A percentile compares a stretch with the other conserved stretches of the same genome.
Conservation (phyloP, 805 yeast species). For the Clavispora fructus region DNA sequence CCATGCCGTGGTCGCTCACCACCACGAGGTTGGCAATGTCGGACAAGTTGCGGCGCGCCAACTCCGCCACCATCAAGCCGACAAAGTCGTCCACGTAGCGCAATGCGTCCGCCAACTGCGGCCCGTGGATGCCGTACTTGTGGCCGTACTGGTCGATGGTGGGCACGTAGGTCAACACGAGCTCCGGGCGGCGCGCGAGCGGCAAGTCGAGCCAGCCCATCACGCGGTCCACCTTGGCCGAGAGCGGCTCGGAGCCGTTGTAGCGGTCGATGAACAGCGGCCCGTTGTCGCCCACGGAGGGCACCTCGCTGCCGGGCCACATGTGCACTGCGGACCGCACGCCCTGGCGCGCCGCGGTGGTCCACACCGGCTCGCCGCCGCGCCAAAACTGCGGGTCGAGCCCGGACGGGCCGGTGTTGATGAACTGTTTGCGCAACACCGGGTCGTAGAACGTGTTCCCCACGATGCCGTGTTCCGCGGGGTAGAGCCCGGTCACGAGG, state of each 20-base stretch:
- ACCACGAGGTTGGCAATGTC: slow-evolving; percentile 68
- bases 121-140: slow-evolving; percentile 61
- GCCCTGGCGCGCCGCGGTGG: slow-evolving; percentile 60
- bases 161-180: slow-evolving; percentile 74
- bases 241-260: slow-evolving; percentile 57
- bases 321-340: slow-evolving; percentile 75
- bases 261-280: slow-evolving; percentile 58
- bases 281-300: slow-evolving; percentile 35
- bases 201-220: slow-evolving; percentile 62
- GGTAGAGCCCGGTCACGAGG: slow-evolving; percentile 77
- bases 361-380: slow-evolving; percentile 89
- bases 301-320: slow-evolving; percentile 94
- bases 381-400: slow-evolving; percentile 63
- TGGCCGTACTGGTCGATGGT: slow-evolving; percentile 79
- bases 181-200: slow-evolving; percentile 59
- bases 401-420: slow-evolving; percentile 56
- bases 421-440: slow-evolving; percentile 46
- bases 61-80: slow-evolving; percentile 40
- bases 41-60: slow-evolving; percentile 51
- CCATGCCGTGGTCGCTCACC: slow-evolving; percentile 93
- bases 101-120: slow-evolving; percentile 49
- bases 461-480: slow-evolving; percentile 81
- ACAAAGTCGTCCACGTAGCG: slow-evolving; percentile 63
- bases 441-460: slow-evolving; percentile 79
- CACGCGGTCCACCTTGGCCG: slow-evolving; percentile 53